Evolutionary conservation across 2,329 filamentous ascomycete genomes (phyloP).

Genomic region (Pyrenochaeta sp.): DNA sequence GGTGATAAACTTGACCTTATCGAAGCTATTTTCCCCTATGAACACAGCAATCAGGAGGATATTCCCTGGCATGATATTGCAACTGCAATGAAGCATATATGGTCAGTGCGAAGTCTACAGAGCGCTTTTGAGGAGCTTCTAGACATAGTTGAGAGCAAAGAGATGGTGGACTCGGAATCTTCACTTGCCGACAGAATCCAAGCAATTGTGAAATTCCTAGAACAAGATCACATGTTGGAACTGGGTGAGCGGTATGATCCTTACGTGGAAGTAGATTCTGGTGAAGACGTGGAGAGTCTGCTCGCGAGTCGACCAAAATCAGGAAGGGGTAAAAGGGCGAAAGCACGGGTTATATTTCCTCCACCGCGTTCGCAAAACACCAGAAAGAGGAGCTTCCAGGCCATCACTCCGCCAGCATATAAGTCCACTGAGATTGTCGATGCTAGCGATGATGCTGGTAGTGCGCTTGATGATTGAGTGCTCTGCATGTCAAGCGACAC

Average conservation of each 20-base stretch:
- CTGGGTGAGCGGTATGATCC: conserved; percentile 22
- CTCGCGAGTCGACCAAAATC: conserved; percentile 6
- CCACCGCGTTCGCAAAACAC: no score
- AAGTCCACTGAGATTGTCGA: conserved; percentile 16
- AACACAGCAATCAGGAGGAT: conserved; percentile 35
- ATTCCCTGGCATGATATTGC: conserved; percentile 41
- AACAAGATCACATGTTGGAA: conserved; percentile 13
- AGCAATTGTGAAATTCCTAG: conserved; percentile 29
- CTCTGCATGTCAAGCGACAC: background rate
- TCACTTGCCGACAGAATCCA: conserved; percentile 19
- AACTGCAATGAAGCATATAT: conserved; percentile 8
- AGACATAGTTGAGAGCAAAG: conserved; percentile 11
- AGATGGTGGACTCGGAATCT: conserved; percentile 6
- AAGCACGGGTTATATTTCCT: no score
- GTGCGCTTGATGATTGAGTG: background rate
- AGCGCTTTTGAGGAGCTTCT: conserved; percentile 24
- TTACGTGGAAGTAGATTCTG: no score
- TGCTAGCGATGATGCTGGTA: conserved; percentile 1
- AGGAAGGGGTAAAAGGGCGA: conserved; percentile 12
- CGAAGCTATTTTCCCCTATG: conserved; percentile 38
- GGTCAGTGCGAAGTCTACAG: conserved; percentile 32
- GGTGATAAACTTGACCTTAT: conserved; percentile 53
- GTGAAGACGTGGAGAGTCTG: no score
- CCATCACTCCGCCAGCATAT: conserved; percentile 1
- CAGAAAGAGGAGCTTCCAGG: no score